Percentiles rank a stretch among this genome's conserved stretches.
These are phyloP conservation scores for Amaranthus cruentus DNA, from an alignment of 148 eudicot genomes.

Conservation along the genomic window DNA sequence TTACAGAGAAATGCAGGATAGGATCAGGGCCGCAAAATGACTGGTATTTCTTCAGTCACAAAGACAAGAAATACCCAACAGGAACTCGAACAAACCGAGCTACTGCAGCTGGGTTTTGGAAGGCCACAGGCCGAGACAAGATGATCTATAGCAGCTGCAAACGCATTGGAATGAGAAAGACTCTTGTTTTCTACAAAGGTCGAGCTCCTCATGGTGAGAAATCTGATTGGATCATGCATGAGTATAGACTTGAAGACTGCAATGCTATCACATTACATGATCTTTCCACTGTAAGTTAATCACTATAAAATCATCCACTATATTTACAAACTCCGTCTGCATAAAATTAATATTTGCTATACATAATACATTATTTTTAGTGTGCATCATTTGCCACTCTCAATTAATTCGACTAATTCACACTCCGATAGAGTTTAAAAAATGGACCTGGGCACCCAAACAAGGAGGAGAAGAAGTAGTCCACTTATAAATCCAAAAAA, in stretches of 20 bases:
- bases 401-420: too few species aligned
- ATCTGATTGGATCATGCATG: constrained; percentile 86
- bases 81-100: constrained; percentile 71
- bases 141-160: constrained; percentile 33
- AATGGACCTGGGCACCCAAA: too few species aligned
- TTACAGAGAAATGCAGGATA: constrained; percentile 9
- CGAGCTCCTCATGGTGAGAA: constrained; percentile 71
- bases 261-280: neutral
- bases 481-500: too few species aligned
- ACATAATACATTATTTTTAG: too few species aligned
- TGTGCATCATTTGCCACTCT: too few species aligned
- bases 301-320: neutral
- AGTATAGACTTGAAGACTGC: constrained; percentile 38
- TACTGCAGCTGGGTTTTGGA: constrained; percentile 71
- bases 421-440: too few species aligned
- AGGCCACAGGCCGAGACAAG: constrained; percentile 81
- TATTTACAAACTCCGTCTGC: too few species aligned
- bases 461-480: too few species aligned
- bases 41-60: constrained; percentile 80
- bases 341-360: too few species aligned
- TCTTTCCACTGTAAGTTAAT: neutral
- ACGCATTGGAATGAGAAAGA: constrained; percentile 62
- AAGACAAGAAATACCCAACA: constrained; percentile 74
- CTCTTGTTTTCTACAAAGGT: constrained; percentile 71
- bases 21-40: constrained; percentile 17